Conservation (phyloP, 768 basidiomycete species). For the Sarcodon aspratus region DNA sequence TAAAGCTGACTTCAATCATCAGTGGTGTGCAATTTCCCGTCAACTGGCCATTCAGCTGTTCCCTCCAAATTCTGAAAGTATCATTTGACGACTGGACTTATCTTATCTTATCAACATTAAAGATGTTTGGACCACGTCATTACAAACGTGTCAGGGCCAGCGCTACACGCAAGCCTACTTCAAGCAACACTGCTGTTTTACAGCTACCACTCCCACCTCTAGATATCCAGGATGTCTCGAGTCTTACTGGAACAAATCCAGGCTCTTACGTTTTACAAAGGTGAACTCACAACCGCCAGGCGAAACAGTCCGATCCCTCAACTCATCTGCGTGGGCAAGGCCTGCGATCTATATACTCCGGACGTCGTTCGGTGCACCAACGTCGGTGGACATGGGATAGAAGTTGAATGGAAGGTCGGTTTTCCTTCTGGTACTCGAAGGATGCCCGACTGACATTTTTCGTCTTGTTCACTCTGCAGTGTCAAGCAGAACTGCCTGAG, state of each 20-base stretch:
- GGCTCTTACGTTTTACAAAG: slow-evolving; percentile 71
- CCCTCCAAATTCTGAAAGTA: too few relatives aligned
- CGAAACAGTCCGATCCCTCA: slow-evolving; percentile 66
- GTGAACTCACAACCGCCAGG: slow-evolving; percentile 48
- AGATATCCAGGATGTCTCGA: slow-evolving; percentile 38
- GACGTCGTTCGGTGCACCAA: slow-evolving; percentile 81
- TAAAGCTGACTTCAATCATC: too few relatives aligned
- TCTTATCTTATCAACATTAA: too few relatives aligned
- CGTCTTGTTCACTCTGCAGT: slow-evolving; percentile 30
- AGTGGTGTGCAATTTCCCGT: too few relatives aligned
- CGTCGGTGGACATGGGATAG: slow-evolving; percentile 63
- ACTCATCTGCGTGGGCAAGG: slow-evolving; percentile 66
- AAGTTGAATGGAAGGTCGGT: slow-evolving; percentile 86
- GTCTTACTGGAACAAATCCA: slow-evolving; percentile 62
- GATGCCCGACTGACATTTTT: neutral
- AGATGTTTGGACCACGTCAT: too few relatives aligned
- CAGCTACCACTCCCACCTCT: too few relatives aligned
- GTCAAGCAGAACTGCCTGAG: slow-evolving; percentile 83
- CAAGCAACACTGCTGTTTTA: too few relatives aligned
- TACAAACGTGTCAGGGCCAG: too few relatives aligned
- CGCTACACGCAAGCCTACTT: too few relatives aligned
- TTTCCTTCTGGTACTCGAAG: neutral
- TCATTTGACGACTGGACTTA: too few relatives aligned
- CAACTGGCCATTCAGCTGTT: too few relatives aligned
- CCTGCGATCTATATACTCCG: slow-evolving; percentile 70